These are phyloP conservation scores for Fusarium sp. DNA, from an alignment of 2,329 filamentous ascomycete species.

Conservation along the genomic window DNA sequence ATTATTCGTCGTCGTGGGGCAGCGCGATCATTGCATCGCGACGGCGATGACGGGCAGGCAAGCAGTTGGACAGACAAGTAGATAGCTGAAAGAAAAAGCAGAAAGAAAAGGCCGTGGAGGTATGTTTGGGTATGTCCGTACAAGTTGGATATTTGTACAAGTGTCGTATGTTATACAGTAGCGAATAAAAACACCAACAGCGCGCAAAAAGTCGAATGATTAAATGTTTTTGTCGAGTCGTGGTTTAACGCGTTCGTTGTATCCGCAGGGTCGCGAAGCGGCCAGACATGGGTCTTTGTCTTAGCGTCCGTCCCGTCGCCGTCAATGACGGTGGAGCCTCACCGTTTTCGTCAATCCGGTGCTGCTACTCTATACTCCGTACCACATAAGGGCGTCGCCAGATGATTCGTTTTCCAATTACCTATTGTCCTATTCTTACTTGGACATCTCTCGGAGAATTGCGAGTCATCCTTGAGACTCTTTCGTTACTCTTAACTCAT, in stretches of 20 bases:
- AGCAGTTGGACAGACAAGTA: conserved; percentile 2
- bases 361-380: too few species aligned
- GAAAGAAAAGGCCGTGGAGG: conserved; percentile 3
- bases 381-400: not conserved
- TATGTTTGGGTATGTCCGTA: conserved; percentile 2
- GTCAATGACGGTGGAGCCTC: conserved; percentile 29
- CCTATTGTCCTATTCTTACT: too few species aligned
- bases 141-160: conserved; percentile 11
- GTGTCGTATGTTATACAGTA: conserved; percentile 25
- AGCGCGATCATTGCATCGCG: conserved; percentile 46
- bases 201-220: conserved; percentile 35
- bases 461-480: not conserved
- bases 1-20: conserved; percentile 29
- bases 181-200: conserved; percentile 33
- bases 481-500: not conserved
- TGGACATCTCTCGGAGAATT: too few species aligned
- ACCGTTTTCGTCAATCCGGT: not conserved
- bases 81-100: conserved; percentile 1
- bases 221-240: conserved; percentile 42
- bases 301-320: conserved; percentile 16
- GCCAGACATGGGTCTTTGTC: conserved; percentile 18
- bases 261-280: conserved; percentile 14
- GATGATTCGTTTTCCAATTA: too few species aligned
- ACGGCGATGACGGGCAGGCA: conserved; percentile 10
- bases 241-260: conserved; percentile 32